These are phyloP conservation scores for Sechiopsis laciniata DNA, from an alignment of 306 rosid genomes.

Conservation along the genomic window DNA sequence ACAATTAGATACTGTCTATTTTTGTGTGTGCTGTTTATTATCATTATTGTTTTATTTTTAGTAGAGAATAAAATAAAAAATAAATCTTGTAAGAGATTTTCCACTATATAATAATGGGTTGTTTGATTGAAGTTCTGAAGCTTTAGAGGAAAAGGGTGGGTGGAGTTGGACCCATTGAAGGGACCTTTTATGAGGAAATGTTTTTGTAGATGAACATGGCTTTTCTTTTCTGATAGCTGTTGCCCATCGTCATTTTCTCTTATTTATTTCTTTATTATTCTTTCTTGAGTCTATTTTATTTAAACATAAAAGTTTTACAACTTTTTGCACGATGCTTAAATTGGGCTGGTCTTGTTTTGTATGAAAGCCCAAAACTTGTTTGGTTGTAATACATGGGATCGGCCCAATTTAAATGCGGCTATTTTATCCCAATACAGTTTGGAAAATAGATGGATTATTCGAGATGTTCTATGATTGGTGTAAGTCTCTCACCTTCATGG, in stretches of 20 bases:
- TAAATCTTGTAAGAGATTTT: conserved; percentile 14
- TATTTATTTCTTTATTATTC: neutral
- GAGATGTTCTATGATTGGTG: too few relatives aligned
- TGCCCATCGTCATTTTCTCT: conserved; percentile 4
- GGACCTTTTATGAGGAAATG: neutral
- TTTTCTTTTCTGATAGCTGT: conserved; percentile 13
- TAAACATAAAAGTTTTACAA: neutral
- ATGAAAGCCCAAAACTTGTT: neutral
- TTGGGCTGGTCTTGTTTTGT: neutral
- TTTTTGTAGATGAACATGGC: neutral
- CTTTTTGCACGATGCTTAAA: neutral
- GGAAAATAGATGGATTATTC: too few relatives aligned
- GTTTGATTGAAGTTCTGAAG: conserved; percentile 3
- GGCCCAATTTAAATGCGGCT: neutral
- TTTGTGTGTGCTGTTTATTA: neutral
- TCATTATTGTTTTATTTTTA: neutral
- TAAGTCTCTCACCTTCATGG: too few relatives aligned
- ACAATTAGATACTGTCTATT: conserved; percentile 22
- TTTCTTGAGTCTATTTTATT: neutral
- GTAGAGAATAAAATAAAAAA: neutral
- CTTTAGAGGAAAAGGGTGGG: conserved; percentile 11
- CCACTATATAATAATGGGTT: conserved; percentile 25
- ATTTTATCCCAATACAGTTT: too few relatives aligned
- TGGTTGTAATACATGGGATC: neutral
- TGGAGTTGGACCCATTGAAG: conserved; percentile 17